These are phyloP conservation scores for Polyporus tsugae DNA, from an alignment of 1,284 basidiomycete species.

Conservation along the genomic window DNA sequence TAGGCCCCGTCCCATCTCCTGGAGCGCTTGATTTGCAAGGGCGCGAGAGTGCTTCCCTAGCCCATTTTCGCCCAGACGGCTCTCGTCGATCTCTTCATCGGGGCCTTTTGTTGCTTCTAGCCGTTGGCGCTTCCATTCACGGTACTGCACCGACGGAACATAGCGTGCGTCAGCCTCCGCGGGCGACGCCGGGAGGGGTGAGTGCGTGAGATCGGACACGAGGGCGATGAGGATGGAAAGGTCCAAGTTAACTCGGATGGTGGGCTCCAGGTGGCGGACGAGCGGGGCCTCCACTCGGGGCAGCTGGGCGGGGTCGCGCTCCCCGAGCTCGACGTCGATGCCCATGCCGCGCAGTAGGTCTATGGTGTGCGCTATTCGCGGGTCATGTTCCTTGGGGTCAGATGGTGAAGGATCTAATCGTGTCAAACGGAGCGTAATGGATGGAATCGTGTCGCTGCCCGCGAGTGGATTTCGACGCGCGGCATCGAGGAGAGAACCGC, in stretches of 20 bases:
- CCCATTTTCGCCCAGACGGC: constrained; percentile 36
- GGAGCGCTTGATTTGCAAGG: constrained; percentile 68
- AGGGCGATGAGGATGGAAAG: constrained; percentile 85
- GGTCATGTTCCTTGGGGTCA: constrained; percentile 50
- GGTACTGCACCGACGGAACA: constrained; percentile 60
- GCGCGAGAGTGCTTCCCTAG: constrained; percentile 64
- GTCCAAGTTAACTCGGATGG: constrained; percentile 76
- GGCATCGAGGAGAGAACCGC: constrained; percentile 65
- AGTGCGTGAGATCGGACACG: constrained; percentile 83
- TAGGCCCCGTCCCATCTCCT: constrained; percentile 76
- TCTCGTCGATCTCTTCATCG: constrained; percentile 35
- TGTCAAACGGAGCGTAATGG: constrained; percentile 72
- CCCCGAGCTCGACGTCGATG: constrained; percentile 73
- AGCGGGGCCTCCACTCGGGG: constrained; percentile 13
- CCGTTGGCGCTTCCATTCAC: constrained; percentile 64
- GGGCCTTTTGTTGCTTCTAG: constrained; percentile 28
- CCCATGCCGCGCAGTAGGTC: constrained; percentile 64
- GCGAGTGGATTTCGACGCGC: constrained; percentile 59
- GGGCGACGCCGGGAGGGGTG: constrained; percentile 63
- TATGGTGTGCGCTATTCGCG: constrained; percentile 71
- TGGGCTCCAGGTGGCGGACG: constrained; percentile 50
- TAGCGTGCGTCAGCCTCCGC: constrained; percentile 72
- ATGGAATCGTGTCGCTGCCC: constrained; percentile 42
- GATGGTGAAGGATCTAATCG: constrained; percentile 64
- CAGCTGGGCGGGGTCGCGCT: constrained; percentile 48